Base-by-base conservation (phyloP, 768 basidiomycete genomes). In the Goffeauzyma gilvescens region DNA sequence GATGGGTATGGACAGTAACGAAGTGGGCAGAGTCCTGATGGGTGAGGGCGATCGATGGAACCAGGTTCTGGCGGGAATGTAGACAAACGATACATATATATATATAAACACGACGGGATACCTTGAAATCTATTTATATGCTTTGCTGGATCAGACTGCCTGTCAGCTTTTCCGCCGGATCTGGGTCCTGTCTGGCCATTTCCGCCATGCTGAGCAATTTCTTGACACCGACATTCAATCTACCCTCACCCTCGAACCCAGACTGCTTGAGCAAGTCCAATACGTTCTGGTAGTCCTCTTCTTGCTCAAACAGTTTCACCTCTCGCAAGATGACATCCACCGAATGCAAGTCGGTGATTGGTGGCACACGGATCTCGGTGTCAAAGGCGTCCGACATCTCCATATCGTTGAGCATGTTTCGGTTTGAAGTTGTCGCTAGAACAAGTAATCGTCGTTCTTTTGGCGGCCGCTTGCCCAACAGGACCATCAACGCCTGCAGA, bases 111-210 rank as follows among this genome's bases (percentile, higher is more conserved):
- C 34, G 34, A 35, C 34, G 4, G 18, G 14, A 12, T 32, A 7
- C 25, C 12, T 32, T 6, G 20, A 9, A 2, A 10, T 23, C 6
- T 15, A 23, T 18, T 17, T 32, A 36, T 35, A 35, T 32, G 20
- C 28, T n/a, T 12, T 45, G 38, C 31, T 30, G 12, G 5, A 62
- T 51, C 49, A 65, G 43, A 45, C 60, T 62, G 12, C 54, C 54
- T 1, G 54, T 57, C 12, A 65, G 42, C 42, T 63, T 66, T 55
- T 78, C 75, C 22, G 74, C 81, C 13, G 76, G 79, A 48, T 75
- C 78, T 1, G 84, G 84, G 56, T 93, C 90, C 66, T 96, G 93
- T 55, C 90, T 72, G 36, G 89, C 83, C 89, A 93, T 95, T 71
- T 98, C 93, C 15, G 89, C 71, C 42, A 81, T 71, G 46, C 78